phyloP scores from a whole-genome alignment of 192 early-diverging fungal genomes.

The Mortierella antarctica region DNA sequence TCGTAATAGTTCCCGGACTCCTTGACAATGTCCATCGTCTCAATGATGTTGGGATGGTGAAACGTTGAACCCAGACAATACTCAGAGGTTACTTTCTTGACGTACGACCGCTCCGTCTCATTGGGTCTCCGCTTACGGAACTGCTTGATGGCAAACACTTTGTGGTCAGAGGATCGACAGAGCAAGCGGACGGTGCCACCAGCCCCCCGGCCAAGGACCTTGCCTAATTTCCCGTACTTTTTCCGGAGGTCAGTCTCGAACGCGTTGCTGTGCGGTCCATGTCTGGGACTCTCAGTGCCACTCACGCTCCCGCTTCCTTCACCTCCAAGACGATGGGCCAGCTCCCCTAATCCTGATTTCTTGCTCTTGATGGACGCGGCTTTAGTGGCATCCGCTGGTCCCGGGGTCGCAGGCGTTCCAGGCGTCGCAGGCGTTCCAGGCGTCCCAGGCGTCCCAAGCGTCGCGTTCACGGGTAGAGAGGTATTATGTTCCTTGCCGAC shows the following conservation, averaged over 20 bases:
- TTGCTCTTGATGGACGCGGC: conserved; percentile 6
- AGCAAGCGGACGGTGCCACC: conserved; percentile 78
- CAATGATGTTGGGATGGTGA: conserved; percentile 82
- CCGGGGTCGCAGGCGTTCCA: too few species aligned
- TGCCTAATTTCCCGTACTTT: conserved; percentile 69
- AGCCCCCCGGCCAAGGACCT: conserved; percentile 73
- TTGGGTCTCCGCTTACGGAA: conserved; percentile 74
- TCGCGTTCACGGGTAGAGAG: conserved; percentile 1
- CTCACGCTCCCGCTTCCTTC: too few species aligned
- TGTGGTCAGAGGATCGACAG: conserved; percentile 64
- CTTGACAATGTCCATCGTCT: conserved; percentile 81
- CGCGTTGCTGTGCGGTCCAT: conserved; percentile 17
- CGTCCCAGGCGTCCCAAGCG: too few species aligned
- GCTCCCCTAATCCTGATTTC: not conserved
- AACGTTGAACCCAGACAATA: conserved; percentile 84
- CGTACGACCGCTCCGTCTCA: conserved; percentile 79
- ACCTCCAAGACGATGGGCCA: too few species aligned
- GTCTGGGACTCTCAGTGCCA: not conserved
- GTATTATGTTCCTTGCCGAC: conserved; percentile 10
- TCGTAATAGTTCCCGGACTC: conserved; percentile 74
- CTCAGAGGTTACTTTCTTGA: conserved; percentile 86
- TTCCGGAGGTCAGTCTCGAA: conserved; percentile 42
- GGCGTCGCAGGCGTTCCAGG: too few species aligned
- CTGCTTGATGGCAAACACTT: conserved; percentile 79
- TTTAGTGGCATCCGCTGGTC: too few species aligned